Conservation (phyloP, 1,139 yeast genomes). For the Kurtzmaniella quercitrusa region DNA sequence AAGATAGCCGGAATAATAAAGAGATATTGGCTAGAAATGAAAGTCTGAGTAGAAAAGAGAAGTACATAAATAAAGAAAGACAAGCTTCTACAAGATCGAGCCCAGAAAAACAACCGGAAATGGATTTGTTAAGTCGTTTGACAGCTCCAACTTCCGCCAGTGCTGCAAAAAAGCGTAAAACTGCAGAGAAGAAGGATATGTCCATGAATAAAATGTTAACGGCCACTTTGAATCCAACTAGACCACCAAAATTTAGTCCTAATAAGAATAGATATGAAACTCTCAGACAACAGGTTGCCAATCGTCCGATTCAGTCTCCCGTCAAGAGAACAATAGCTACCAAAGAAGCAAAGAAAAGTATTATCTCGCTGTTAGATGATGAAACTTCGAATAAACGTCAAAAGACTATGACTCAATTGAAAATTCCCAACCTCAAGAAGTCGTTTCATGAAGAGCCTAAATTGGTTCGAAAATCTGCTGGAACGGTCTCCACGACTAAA, state of each 20-base stretch:
- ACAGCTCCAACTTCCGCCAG: slow-evolving; percentile 28
- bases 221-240: slow-evolving; percentile 30
- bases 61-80: background rate
- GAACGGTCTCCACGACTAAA: background rate
- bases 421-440: slow-evolving; percentile 9
- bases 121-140: slow-evolving; percentile 17
- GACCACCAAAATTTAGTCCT: slow-evolving; percentile 10
- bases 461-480: slow-evolving; percentile 1
- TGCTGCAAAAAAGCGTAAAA: slow-evolving; percentile 19
- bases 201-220: slow-evolving; percentile 28
- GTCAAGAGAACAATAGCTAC: slow-evolving; percentile 2
- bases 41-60: too few species aligned
- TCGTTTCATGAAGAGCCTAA: slow-evolving; percentile 4
- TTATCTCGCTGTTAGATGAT: background rate
- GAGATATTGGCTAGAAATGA: too few species aligned
- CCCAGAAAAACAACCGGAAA: slow-evolving; percentile 7
- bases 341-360: background rate
- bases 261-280: slow-evolving; percentile 8
- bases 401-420: background rate
- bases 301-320: slow-evolving; percentile 8
- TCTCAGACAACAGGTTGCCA: slow-evolving; percentile 7
- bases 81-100: background rate
- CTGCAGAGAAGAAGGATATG: slow-evolving; percentile 8
- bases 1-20: too few species aligned
- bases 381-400: background rate